These are phyloP conservation scores for Mesotaenium endlicherianum DNA, from an alignment of 139 green algal species.

Conservation along the genomic window DNA sequence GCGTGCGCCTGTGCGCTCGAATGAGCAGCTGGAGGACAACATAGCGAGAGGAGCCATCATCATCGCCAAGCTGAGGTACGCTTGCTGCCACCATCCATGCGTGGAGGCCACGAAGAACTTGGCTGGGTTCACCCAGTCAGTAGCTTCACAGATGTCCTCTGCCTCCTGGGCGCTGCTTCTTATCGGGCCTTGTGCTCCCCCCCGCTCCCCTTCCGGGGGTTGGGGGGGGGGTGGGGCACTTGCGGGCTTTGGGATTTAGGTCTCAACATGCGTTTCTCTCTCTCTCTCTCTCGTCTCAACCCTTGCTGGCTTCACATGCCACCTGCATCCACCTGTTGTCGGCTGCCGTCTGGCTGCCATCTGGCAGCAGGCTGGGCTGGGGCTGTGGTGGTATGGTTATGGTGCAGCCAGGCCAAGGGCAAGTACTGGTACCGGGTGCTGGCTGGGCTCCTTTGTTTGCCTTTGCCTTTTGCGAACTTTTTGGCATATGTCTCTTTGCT, in stretches of 20 bases:
- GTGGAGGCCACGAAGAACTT: too few species aligned
- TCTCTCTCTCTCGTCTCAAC: not conserved
- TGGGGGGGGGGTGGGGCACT: not conserved
- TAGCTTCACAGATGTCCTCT: not conserved
- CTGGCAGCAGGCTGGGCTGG: too few species aligned
- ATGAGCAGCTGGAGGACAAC: slow-evolving; percentile 28
- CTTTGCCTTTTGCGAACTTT: not conserved
- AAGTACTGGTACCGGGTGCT: too few species aligned
- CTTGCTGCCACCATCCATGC: not conserved
- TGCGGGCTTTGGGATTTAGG: not conserved
- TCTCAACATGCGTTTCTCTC: not conserved
- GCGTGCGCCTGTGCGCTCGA: too few species aligned
- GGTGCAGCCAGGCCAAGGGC: too few species aligned
- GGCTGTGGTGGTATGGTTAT: too few species aligned
- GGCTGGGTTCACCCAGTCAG: too few species aligned
- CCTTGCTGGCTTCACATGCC: not conserved
- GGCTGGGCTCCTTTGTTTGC: not conserved
- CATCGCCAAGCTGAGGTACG: slow-evolving; percentile 13
- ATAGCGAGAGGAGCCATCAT: slow-evolving; percentile 24
- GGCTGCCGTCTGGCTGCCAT: not conserved
- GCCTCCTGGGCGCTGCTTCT: not conserved
- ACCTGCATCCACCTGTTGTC: not conserved
- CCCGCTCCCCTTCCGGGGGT: not conserved
- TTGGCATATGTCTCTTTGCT: too few species aligned
- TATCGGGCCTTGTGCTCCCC: not conserved